These are phyloP conservation scores for Brasilioporus rufonigricans DNA, from an alignment of 768 basidiomycete species.

Conservation along the genomic window DNA sequence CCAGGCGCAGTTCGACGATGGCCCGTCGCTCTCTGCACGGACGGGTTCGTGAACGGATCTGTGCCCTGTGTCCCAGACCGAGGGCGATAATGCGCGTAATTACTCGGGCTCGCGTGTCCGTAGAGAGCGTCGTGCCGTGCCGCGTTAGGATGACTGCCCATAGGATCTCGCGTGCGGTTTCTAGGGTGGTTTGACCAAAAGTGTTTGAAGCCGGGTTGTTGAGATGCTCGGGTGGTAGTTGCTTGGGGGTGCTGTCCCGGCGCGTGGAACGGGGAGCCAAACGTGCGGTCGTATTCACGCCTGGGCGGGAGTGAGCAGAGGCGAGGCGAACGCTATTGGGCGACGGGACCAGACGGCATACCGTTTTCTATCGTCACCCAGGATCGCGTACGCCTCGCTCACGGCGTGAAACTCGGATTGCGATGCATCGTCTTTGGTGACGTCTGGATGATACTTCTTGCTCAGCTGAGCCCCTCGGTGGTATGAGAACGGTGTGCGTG, in stretches of 20 bases:
- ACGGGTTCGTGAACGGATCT: slow-evolving; percentile 25
- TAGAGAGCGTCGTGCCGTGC: slow-evolving; percentile 9
- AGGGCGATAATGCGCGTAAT: background rate
- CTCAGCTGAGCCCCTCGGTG: slow-evolving; percentile 35
- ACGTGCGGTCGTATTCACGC: slow-evolving; percentile 32
- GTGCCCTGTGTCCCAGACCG: background rate
- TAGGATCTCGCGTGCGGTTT: slow-evolving; percentile 18
- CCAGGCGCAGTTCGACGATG: slow-evolving; percentile 2
- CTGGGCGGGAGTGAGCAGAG: slow-evolving; percentile 8
- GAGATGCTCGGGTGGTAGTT: slow-evolving; percentile 26
- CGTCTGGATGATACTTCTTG: slow-evolving; percentile 48
- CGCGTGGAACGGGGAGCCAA: slow-evolving; percentile 12
- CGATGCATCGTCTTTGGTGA: slow-evolving; percentile 36
- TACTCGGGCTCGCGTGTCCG: slow-evolving; percentile 6
- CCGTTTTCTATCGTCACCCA: slow-evolving; percentile 47
- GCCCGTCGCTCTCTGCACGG: slow-evolving; percentile 30
- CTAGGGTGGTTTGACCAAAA: slow-evolving; percentile 27
- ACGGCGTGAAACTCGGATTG: slow-evolving; percentile 42
- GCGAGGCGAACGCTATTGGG: background rate
- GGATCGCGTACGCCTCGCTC: slow-evolving; percentile 46
- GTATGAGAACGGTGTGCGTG: background rate
- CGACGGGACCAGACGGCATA: slow-evolving; percentile 9
- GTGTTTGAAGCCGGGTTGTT: slow-evolving; percentile 24
- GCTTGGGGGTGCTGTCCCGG: slow-evolving; percentile 30
- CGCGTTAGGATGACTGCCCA: slow-evolving; percentile 5